Conservation (phyloP, 257 asterid species). For the Vinca minor region DNA sequence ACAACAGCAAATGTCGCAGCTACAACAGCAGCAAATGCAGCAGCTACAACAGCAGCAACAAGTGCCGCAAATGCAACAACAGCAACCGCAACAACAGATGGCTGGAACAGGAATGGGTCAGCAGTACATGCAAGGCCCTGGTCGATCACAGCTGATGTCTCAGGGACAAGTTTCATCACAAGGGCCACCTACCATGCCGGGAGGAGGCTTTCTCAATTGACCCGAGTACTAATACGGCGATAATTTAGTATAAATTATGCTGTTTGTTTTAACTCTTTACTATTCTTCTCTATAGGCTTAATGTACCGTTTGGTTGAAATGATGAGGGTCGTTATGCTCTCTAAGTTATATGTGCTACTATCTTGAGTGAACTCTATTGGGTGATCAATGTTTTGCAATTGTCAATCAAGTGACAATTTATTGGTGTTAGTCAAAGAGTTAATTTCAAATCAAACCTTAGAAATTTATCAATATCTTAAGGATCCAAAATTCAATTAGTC, state of each 20-base stretch:
- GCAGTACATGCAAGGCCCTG: constrained; percentile 58
- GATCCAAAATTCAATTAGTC: too few relatives aligned
- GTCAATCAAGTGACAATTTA: too few relatives aligned
- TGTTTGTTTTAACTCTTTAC: not conserved
- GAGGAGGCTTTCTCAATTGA: constrained; percentile 61
- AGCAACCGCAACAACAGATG: constrained; percentile 46
- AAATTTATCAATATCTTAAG: too few relatives aligned
- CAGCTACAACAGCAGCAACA: constrained; percentile 24
- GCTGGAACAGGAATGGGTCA: constrained; percentile 57
- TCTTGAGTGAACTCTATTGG: too few relatives aligned
- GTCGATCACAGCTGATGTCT: constrained; percentile 51
- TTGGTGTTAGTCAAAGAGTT: too few relatives aligned
- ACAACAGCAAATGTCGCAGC: constrained; percentile 31
- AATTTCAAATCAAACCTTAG: too few relatives aligned
- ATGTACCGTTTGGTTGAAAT: not conserved
- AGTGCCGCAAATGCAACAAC: constrained; percentile 21
- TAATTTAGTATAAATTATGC: not conserved
- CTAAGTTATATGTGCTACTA: too few relatives aligned
- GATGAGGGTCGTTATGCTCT: too few relatives aligned
- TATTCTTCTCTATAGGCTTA: not conserved
- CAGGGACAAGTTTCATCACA: constrained; percentile 83
- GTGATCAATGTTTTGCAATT: too few relatives aligned
- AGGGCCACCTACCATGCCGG: constrained; percentile 52
- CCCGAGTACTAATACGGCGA: not conserved
- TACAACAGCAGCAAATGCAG: constrained; percentile 30